A percentile compares a stretch with the other conserved stretches of the same genome.
These are phyloP conservation scores for Solanum aculeatissimum DNA, from an alignment of 305 asterid genomes.

Conservation along the genomic window DNA sequence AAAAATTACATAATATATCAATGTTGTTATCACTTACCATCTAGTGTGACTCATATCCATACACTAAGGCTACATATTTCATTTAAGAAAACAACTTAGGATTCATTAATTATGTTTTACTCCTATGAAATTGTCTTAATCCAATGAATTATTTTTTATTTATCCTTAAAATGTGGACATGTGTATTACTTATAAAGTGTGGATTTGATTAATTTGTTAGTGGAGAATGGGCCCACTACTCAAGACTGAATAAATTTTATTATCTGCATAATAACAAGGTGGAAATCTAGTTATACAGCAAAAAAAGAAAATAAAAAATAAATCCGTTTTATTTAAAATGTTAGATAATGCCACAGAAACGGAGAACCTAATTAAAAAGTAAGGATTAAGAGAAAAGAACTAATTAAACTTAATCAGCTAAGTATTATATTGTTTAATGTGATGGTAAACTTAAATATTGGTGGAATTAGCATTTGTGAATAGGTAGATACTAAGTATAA, in stretches of 20 bases:
- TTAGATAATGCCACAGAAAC: not conserved
- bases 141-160: not conserved
- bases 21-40: not conserved
- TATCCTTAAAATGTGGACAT: not conserved
- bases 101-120: not conserved
- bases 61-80: not conserved
- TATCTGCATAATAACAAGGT: not conserved
- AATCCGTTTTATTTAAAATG: not conserved
- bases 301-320: not conserved
- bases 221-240: not conserved
- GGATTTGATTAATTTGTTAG: not conserved
- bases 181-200: not conserved
- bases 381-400: not conserved
- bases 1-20: not conserved
- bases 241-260: not conserved
- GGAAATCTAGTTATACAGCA: slow-evolving; percentile 2
- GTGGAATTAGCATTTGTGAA: not conserved
- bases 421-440: not conserved
- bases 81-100: not conserved
- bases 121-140: not conserved
- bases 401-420: not conserved
- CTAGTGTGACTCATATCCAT: not conserved
- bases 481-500: not conserved
- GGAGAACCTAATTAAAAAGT: not conserved
- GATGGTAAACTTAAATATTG: not conserved